Conservation (phyloP, 176 grass and related monocot species). For the Hordeum marinum region DNA sequence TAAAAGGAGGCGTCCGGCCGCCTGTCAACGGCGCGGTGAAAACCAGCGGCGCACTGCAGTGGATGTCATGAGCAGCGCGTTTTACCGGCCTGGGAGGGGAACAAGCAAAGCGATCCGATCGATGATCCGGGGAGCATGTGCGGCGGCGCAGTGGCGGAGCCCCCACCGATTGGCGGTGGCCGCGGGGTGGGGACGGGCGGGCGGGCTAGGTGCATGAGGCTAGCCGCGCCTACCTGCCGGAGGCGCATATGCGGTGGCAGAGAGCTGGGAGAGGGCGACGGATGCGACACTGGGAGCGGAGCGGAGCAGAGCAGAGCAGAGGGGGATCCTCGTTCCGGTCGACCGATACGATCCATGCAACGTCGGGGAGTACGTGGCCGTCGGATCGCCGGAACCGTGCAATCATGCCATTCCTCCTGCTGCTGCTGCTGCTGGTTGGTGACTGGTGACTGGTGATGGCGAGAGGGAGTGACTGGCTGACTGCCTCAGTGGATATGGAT, state of each 20-base stretch:
- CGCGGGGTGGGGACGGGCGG: no score
- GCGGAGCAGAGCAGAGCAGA: background rate
- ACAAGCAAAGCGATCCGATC: slow-evolving; percentile 17
- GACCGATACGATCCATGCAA: background rate
- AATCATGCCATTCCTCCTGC: background rate
- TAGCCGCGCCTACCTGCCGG: background rate
- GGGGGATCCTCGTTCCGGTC: background rate
- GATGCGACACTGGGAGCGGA: background rate
- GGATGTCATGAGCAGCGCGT: background rate
- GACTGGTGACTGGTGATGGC: background rate
- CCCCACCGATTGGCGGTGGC: no score
- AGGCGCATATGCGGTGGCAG: background rate
- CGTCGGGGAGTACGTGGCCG: background rate
- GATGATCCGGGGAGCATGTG: background rate
- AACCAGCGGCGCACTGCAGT: background rate
- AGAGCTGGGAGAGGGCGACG: background rate
- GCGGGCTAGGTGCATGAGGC: background rate
- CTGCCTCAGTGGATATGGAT: background rate
- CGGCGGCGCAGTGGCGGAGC: background rate
- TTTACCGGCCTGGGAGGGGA: slow-evolving; percentile 32
- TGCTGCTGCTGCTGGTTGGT: no score
- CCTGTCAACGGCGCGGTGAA: background rate
- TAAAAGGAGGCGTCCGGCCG: background rate
- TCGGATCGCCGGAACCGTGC: background rate
- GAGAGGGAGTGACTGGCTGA: background rate